Conservation (phyloP, 106 monocot genomes). For the Alisma plantagoaquatica region DNA sequence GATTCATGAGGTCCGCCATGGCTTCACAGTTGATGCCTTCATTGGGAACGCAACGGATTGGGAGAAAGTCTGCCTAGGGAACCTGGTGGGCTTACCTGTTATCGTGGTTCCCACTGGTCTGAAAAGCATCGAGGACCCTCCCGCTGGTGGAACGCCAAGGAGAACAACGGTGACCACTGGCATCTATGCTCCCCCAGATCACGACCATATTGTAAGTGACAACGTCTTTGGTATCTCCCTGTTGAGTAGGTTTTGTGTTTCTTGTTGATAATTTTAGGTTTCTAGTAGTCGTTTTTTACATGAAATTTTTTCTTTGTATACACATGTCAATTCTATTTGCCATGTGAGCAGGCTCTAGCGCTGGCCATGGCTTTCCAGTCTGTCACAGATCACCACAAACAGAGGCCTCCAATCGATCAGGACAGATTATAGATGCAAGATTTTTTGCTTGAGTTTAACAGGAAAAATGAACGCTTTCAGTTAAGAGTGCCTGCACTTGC, state of each 20-base stretch:
- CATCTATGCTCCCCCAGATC: slow-evolving; percentile 89
- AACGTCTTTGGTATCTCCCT: not conserved
- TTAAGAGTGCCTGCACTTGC: no score
- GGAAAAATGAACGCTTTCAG: no score
- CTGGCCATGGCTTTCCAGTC: slow-evolving; percentile 84
- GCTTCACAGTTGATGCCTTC: slow-evolving; percentile 81
- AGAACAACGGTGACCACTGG: slow-evolving; percentile 76
- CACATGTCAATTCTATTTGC: not conserved
- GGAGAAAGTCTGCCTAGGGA: slow-evolving; percentile 90
- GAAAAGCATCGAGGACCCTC: slow-evolving; percentile 53
- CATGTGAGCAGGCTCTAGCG: slow-evolving; percentile 48
- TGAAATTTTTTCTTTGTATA: not conserved
- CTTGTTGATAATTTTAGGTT: not conserved
- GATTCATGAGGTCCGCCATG: slow-evolving; percentile 47
- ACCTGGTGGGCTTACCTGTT: slow-evolving; percentile 83
- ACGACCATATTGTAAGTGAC: slow-evolving; percentile 78
- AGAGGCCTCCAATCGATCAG: slow-evolving; percentile 67
- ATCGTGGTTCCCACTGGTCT: slow-evolving; percentile 77
- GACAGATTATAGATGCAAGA: not conserved
- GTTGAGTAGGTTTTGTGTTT: no score
- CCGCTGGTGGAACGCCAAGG: slow-evolving; percentile 53
- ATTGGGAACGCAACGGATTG: slow-evolving; percentile 86
- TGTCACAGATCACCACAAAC: slow-evolving; percentile 59
- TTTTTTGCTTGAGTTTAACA: no score
- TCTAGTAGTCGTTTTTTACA: not conserved